A percentile compares a stretch with the other conserved stretches of the same genome.
These are phyloP conservation scores for Actinomortierella ambigua DNA, from an alignment of 371 early-diverging fungal genomes.

Conservation along the genomic window DNA sequence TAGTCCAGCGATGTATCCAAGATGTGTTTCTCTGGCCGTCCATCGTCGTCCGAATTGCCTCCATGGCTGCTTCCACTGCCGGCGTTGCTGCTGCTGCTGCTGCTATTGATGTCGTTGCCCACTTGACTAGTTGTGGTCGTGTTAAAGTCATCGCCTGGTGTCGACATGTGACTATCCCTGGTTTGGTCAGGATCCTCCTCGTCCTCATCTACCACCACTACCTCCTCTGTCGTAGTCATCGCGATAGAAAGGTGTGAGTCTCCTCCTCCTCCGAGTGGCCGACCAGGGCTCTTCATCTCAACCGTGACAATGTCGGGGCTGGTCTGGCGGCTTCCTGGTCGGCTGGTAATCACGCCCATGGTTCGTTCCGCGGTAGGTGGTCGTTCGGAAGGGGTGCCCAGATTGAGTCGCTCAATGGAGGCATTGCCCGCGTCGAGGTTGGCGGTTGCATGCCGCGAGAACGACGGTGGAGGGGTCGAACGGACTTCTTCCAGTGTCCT, in stretches of 20 bases:
- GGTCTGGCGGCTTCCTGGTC: constrained; percentile 30
- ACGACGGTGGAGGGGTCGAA: background rate
- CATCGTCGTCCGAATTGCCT: constrained; percentile 10
- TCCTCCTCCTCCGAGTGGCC: constrained; percentile 9
- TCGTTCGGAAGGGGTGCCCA: constrained; percentile 16
- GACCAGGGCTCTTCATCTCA: constrained; percentile 11
- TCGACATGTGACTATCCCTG: background rate
- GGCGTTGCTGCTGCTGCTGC: constrained; percentile 1
- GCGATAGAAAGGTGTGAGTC: background rate
- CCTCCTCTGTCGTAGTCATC: constrained; percentile 7
- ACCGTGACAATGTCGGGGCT: constrained; percentile 14
- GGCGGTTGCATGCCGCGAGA: constrained; percentile 24
- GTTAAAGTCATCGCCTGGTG: background rate
- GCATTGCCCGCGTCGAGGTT: constrained; percentile 27
- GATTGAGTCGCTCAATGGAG: constrained; percentile 24
- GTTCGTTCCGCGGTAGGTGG: constrained; percentile 18
- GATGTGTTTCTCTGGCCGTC: background rate
- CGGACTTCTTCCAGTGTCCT: constrained; percentile 31
- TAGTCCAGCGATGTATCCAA: constrained; percentile 15
- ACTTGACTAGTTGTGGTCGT: background rate
- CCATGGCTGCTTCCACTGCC: constrained; percentile 1
- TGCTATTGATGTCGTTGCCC: constrained; percentile 4
- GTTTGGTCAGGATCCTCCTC: constrained; percentile 10
- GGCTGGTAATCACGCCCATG: constrained; percentile 41
- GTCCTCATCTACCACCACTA: constrained; percentile 18